phyloP scores from a whole-genome alignment of 2,329 filamentous ascomycete genomes.

The Westerdykella ornata region DNA sequence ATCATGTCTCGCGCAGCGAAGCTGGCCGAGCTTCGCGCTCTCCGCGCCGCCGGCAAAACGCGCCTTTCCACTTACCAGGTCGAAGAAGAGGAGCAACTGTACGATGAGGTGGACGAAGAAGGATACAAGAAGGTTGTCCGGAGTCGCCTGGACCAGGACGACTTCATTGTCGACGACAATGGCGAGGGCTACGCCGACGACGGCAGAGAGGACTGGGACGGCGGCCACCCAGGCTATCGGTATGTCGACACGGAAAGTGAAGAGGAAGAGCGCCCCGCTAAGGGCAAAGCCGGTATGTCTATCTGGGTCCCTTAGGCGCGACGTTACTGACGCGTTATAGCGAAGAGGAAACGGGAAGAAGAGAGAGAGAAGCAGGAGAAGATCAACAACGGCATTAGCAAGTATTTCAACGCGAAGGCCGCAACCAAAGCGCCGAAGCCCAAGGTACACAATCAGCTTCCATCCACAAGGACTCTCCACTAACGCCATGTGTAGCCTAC shows the following conservation, averaged over 20 bases:
- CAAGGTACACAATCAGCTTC: constrained; percentile 56
- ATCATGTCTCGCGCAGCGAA: constrained; percentile 34
- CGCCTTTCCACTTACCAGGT: constrained; percentile 81
- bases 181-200: constrained; percentile 95
- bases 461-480: background rate
- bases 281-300: constrained; percentile 51
- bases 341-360: constrained; percentile 81
- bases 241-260: constrained; percentile 62
- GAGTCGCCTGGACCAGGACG: constrained; percentile 80
- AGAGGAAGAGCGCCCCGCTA: constrained; percentile 58
- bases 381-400: constrained; percentile 85
- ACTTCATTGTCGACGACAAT: constrained; percentile 98
- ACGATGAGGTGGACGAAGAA: constrained; percentile 95
- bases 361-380: constrained; percentile 79
- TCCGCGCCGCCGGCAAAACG: constrained; percentile 86
- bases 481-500: constrained; percentile 49
- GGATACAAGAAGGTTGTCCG: constrained; percentile 95
- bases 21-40: constrained; percentile 70
- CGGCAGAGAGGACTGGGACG: constrained; percentile 62
- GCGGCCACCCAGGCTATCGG: constrained; percentile 66
- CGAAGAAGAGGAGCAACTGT: constrained; percentile 74
- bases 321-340: constrained; percentile 40
- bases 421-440: constrained; percentile 61
- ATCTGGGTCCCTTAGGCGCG: background rate
- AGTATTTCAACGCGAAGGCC: constrained; percentile 81